These are phyloP conservation scores for Xylariaceae sp. DNA, from an alignment of 2,329 filamentous ascomycete genomes.

Conservation along the genomic window DNA sequence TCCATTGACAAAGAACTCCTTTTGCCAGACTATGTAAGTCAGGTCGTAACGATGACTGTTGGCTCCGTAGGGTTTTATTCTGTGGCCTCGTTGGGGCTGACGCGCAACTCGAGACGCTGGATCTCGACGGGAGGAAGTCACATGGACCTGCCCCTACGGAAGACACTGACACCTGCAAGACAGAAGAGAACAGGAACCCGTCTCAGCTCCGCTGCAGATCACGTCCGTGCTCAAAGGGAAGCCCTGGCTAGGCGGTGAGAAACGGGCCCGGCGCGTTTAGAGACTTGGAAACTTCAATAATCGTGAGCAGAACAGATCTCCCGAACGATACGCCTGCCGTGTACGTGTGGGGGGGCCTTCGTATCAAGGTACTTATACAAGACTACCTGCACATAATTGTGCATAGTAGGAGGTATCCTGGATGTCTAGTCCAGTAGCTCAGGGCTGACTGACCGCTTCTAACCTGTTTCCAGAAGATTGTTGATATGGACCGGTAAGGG, in stretches of 20 bases:
- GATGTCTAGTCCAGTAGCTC: neutral
- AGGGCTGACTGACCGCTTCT: neutral
- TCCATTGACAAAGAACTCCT: neutral
- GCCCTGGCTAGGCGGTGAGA: neutral
- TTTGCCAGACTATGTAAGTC: neutral
- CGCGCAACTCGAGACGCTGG: neutral
- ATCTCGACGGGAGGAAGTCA: constrained; percentile 1
- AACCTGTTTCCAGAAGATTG: neutral
- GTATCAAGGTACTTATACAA: neutral
- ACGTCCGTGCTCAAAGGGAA: neutral
- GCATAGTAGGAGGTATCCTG: neutral
- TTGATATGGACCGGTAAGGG: neutral
- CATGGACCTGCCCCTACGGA: neutral
- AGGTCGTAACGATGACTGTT: neutral
- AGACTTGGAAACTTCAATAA: neutral
- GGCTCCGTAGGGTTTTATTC: neutral
- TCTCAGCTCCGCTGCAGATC: constrained; percentile 6
- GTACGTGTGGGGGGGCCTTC: neutral
- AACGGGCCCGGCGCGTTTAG: neutral
- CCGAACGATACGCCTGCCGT: neutral
- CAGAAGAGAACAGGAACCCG: neutral
- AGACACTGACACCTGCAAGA: constrained; percentile 9
- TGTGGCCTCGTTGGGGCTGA: neutral
- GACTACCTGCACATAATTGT: neutral
- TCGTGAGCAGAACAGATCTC: neutral